phyloP scores from a whole-genome alignment of 345 rosid genomes.

The Camelina neglecta region DNA sequence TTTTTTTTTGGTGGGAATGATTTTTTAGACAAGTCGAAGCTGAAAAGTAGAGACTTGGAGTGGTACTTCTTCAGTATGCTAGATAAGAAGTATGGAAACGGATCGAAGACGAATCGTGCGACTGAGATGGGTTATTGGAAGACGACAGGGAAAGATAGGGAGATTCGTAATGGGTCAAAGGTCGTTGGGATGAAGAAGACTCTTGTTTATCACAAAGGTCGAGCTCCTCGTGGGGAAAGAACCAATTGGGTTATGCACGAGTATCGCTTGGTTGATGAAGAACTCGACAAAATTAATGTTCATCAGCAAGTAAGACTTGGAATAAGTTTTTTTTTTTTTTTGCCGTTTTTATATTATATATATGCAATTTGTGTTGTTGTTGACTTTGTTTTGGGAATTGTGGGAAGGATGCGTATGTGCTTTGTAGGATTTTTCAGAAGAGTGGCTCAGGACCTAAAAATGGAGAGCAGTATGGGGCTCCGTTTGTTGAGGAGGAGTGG shows the following conservation, averaged over 20 bases:
- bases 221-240: constrained; percentile 88
- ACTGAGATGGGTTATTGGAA: constrained; percentile 97
- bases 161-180: constrained; percentile 51
- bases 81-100: constrained; percentile 88
- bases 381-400: constrained; percentile 28
- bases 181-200: constrained; percentile 97
- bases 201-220: constrained; percentile 84
- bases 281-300: constrained; percentile 59
- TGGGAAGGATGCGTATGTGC: constrained; percentile 77
- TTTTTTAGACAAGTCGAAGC: constrained; percentile 65
- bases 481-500: constrained; percentile 96
- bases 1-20: neutral
- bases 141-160: constrained; percentile 92
- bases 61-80: constrained; percentile 90
- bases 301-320: constrained; percentile 59
- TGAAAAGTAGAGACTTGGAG: constrained; percentile 88
- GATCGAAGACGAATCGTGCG: constrained; percentile 89
- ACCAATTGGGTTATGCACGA: constrained; percentile 99
- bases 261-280: constrained; percentile 73
- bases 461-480: constrained; percentile 98
- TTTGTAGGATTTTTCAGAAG: constrained; percentile 91
- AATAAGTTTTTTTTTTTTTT: neutral
- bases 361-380: constrained; percentile 8
- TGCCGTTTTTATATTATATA: neutral
- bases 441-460: constrained; percentile 97